Evolutionary conservation across 208 protist species (phyloP).

Genomic region (Endotrypanum monterogeii): DNA sequence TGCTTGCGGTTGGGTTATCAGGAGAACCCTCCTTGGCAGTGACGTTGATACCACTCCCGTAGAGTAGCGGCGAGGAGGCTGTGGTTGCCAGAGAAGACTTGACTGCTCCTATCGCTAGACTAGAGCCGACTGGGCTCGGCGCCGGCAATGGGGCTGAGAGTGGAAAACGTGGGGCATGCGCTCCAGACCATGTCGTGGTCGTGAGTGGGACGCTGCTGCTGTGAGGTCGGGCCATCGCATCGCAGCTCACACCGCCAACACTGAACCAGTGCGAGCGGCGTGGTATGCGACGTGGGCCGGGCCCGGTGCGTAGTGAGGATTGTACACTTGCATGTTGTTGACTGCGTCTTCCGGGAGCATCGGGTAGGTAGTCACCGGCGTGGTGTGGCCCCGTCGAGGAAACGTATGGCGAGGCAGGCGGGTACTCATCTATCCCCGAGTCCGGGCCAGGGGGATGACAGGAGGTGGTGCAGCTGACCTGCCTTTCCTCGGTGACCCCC

Average conservation of each 20-base stretch:
- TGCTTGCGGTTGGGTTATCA: neutral
- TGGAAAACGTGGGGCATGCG: neutral
- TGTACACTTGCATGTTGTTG: neutral
- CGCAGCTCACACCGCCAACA: constrained; percentile 35
- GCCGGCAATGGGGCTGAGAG: neutral
- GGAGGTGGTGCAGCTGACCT: constrained; percentile 17
- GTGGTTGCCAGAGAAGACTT: neutral
- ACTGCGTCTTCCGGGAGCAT: neutral
- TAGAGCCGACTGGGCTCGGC: neutral
- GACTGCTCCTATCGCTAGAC: neutral
- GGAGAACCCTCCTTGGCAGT: too few species aligned
- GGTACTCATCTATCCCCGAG: constrained; percentile 18
- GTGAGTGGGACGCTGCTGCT: constrained; percentile 13
- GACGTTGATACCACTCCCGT: neutral
- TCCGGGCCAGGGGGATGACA: neutral
- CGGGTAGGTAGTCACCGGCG: neutral
- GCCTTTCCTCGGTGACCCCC: constrained; percentile 11
- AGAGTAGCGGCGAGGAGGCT: neutral
- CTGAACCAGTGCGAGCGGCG: constrained; percentile 67
- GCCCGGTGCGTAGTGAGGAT: neutral
- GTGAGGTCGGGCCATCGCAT: constrained; percentile 10
- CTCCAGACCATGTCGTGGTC: neutral
- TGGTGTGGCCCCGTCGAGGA: constrained; percentile 8
- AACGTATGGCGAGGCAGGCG: constrained; percentile 14
- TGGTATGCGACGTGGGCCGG: constrained; percentile 26